Evolutionary conservation across 1,139 yeast genomes (phyloP).

Genomic region (Debaryomyces udenii): DNA sequence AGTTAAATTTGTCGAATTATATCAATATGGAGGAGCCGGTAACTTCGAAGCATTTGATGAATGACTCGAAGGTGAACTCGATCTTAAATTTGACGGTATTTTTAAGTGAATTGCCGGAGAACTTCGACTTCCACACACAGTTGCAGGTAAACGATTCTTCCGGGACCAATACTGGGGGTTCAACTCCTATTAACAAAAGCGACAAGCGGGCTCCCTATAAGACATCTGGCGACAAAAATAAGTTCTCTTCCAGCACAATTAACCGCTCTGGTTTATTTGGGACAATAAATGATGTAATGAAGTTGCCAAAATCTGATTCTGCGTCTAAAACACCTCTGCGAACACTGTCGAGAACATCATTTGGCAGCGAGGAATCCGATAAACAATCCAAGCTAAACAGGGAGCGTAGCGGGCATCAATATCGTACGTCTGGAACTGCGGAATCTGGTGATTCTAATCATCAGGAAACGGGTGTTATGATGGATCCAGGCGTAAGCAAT

Average conservation of each 20-base stretch:
- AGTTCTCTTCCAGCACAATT: too few species aligned
- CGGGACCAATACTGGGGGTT: constrained; percentile 7
- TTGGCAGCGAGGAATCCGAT: constrained; percentile 7
- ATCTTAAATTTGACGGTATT: constrained; percentile 55
- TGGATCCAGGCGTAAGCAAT: constrained; percentile 56
- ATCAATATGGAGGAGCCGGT: constrained; percentile 56
- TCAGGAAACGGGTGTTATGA: constrained; percentile 21
- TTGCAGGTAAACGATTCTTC: constrained; percentile 37
- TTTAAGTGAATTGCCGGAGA: constrained; percentile 45
- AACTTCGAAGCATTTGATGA: constrained; percentile 66
- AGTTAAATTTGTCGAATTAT: constrained; percentile 73
- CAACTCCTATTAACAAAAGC: not conserved
- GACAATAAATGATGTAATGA: constrained; percentile 42
- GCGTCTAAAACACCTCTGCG: constrained; percentile 3
- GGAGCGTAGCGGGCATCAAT: constrained; percentile 6
- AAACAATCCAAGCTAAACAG: constrained; percentile 1
- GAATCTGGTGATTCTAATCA: not conserved
- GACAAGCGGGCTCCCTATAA: constrained; percentile 1
- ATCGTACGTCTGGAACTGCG: not conserved
- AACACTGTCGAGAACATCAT: constrained; percentile 6
- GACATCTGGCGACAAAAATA: constrained; percentile 10
- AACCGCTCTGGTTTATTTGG: constrained; percentile 43
- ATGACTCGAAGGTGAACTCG: constrained; percentile 81
- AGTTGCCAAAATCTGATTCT: constrained; percentile 6
- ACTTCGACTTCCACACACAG: constrained; percentile 47